Percentiles rank a stretch among this genome's conserved stretches.
Conservation (phyloP, 2,329 filamentous ascomycete species). For the Microsporum ferrugineum region DNA sequence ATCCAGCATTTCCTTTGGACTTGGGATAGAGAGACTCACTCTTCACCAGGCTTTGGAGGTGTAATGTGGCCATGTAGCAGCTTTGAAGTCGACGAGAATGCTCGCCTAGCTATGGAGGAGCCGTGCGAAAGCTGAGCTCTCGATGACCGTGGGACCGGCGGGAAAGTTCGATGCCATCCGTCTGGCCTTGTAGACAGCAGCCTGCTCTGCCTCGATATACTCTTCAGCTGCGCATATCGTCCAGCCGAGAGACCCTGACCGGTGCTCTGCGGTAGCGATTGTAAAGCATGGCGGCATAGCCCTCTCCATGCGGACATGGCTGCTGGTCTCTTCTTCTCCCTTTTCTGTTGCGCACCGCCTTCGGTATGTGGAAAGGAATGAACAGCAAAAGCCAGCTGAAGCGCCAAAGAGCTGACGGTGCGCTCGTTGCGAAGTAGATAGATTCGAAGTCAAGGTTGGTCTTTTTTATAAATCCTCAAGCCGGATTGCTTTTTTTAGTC, state of each 20-base stretch:
- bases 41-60: constrained; percentile 79
- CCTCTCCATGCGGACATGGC: constrained; percentile 1
- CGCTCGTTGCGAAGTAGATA: background rate
- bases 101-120: constrained; percentile 12
- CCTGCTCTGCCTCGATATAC: constrained; percentile 2
- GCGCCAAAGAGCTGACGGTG: background rate
- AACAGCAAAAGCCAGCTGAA: background rate
- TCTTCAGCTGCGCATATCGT: background rate
- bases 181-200: background rate
- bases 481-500: background rate
- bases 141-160: background rate
- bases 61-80: constrained; percentile 66
- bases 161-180: background rate
- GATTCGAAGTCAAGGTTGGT: background rate
- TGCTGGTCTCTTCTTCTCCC: background rate
- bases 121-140: background rate
- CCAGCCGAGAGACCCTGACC: background rate
- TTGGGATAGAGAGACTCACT: constrained; percentile 46
- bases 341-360: background rate
- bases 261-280: background rate
- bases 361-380: background rate
- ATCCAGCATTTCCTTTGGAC: constrained; percentile 3
- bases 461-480: background rate
- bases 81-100: constrained; percentile 55
- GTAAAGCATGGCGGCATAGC: background rate